Conservation (phyloP, 1,139 yeast species). For the Yamadazyma triangularis region DNA sequence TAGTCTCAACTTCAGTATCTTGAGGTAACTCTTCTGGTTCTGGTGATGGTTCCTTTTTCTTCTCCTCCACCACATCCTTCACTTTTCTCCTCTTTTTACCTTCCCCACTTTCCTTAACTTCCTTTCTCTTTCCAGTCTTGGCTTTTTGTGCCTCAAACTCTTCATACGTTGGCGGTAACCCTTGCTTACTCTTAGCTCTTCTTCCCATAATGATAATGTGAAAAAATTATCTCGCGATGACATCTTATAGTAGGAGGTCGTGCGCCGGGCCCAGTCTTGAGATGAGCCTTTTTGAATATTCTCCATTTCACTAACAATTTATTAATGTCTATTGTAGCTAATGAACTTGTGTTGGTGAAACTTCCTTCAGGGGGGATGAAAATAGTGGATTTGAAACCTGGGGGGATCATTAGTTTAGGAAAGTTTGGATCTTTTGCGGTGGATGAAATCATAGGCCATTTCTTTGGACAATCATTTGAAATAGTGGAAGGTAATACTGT, state of each 20-base stretch:
- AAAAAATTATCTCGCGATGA: not conserved
- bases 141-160: constrained; percentile 58
- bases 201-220: constrained; percentile 61
- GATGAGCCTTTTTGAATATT: too few relatives aligned
- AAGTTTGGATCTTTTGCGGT: constrained; percentile 86
- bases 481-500: constrained; percentile 57
- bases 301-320: too few relatives aligned
- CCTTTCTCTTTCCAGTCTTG: constrained; percentile 13
- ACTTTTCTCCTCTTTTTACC: constrained; percentile 7
- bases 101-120: constrained; percentile 17
- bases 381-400: constrained; percentile 59
- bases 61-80: constrained; percentile 14
- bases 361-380: constrained; percentile 80
- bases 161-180: constrained; percentile 81
- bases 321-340: too few relatives aligned
- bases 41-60: too few relatives aligned
- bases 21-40: constrained; percentile 16
- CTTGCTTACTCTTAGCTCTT: constrained; percentile 87
- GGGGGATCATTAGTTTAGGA: constrained; percentile 67
- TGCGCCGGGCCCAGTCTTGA: too few relatives aligned
- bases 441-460: constrained; percentile 70
- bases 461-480: constrained; percentile 89
- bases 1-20: constrained; percentile 40
- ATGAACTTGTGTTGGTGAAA: constrained; percentile 63
- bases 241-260: too few relatives aligned